These are phyloP conservation scores for Globisporangium yorkense DNA, from an alignment of 352 stramenopile genomes.

Conservation along the genomic window DNA sequence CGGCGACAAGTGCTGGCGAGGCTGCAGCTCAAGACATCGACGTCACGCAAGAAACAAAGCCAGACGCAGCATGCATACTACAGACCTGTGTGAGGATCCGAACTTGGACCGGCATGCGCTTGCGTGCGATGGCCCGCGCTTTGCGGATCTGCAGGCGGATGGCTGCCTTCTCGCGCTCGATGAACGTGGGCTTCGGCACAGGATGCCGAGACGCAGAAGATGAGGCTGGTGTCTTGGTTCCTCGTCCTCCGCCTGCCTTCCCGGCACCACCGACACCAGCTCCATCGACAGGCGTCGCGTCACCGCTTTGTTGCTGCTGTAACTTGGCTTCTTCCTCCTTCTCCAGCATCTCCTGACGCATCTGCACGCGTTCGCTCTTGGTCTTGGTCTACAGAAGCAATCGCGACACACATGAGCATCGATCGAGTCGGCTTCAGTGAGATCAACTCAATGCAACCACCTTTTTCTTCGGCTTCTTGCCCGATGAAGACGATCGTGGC, in stretches of 20 bases:
- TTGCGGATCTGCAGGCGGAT: slow-evolving; percentile 52
- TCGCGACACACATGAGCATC: not conserved
- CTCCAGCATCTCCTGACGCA: slow-evolving; percentile 49
- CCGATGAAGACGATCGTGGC: not conserved
- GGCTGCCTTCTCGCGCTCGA: slow-evolving; percentile 46
- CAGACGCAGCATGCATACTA: not conserved
- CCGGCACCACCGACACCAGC: not conserved
- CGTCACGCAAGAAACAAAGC: too few relatives aligned
- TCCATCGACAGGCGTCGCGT: not conserved
- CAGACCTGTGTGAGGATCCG: slow-evolving; percentile 49
- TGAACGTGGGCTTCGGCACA: slow-evolving; percentile 30
- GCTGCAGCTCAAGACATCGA: slow-evolving; percentile 9
- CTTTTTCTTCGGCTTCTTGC: slow-evolving; percentile 6
- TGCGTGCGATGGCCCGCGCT: slow-evolving; percentile 39
- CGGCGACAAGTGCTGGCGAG: slow-evolving; percentile 36
- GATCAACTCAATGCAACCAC: not conserved
- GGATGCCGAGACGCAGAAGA: not conserved
- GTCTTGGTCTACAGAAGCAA: slow-evolving; percentile 20
- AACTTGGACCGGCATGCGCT: slow-evolving; percentile 61
- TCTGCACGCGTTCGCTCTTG: slow-evolving; percentile 45
- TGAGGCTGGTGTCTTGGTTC: not conserved
- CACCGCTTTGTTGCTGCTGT: slow-evolving; percentile 5
- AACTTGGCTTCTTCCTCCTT: slow-evolving; percentile 41
- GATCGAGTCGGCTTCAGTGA: not conserved
- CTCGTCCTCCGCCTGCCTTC: not conserved